Evolutionary conservation across 192 early-diverging fungal genomes (phyloP), one percentile per base, ranked within the genome.

Genomic region (Backusella circina): DNA sequence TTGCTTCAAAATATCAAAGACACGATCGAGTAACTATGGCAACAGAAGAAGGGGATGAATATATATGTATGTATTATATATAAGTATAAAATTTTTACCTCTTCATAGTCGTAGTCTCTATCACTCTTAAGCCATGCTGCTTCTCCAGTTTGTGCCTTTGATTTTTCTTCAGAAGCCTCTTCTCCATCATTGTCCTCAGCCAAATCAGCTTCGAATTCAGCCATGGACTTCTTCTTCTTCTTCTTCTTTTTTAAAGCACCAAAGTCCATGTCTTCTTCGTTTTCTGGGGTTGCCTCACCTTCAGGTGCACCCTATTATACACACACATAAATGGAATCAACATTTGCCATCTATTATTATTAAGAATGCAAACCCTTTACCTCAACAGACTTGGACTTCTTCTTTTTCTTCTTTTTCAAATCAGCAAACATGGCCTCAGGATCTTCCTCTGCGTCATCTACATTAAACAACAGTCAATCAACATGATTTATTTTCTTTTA

Each of bases 81-180:
- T 65, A 32, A 6, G 15, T 65, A 30, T 33, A n/a, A n/a, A 12
- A 5, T 47, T 61, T 75, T 71, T 84, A 93, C 92, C 85, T 97
- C 98, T 26, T 86, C 76, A 81, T 99, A 99, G 12, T 92, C 91
- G 86, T 99, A 98, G 83, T 99, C 97, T 33, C 97, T 88, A 86
- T 95, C 93, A 30, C 91, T 87, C 70, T 89, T 92, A 26, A 95
- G 78, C 98, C 98, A 99, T n/a, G 93, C 78, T 75, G 94, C 94
- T 70, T 86, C 88, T 38, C 75, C 78, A 36, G 51, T 73, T 30
- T 70, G 50, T 26, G 65, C 30, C 18, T 84, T 71, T 3, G 79
- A 69, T 9, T 74, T 68, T 6, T 83, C 87, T n/a, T 86, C 83
- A 67, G 86, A 78, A 50, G 72, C 78, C 33, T 90, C 88, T 32